Evolutionary conservation across 257 asterid species (phyloP).

Genomic region (Lantana camara): DNA sequence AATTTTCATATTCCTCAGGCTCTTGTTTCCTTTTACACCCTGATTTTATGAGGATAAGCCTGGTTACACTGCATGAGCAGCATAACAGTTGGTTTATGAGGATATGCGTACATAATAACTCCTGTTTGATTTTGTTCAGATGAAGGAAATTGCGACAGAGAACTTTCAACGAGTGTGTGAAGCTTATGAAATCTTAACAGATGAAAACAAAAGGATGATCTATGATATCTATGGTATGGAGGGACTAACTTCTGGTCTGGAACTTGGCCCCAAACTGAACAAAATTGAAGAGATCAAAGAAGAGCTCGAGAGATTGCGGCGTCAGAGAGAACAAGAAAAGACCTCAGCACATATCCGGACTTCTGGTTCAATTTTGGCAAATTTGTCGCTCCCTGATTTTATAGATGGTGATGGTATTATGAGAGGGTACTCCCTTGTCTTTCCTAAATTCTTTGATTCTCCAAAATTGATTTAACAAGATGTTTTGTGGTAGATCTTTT

Average conservation of each 20-base stretch:
- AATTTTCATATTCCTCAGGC: slow-evolving; percentile 16
- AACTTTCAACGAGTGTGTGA: slow-evolving; percentile 95
- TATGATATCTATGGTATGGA: slow-evolving; percentile 99
- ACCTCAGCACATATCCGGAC: slow-evolving; percentile 58
- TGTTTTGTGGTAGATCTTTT: slow-evolving; percentile 20
- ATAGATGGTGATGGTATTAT: slow-evolving; percentile 86
- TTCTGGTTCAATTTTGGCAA: slow-evolving; percentile 80
- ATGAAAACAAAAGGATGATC: slow-evolving; percentile 71
- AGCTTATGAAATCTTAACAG: slow-evolving; percentile 93
- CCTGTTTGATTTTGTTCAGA: slow-evolving; percentile 45
- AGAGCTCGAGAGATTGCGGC: slow-evolving; percentile 85
- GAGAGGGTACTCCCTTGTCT: slow-evolving; percentile 65
- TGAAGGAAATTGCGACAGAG: slow-evolving; percentile 96
- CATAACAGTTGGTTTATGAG: slow-evolving; percentile 20
- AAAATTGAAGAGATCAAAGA: slow-evolving; percentile 87
- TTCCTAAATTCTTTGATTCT: slow-evolving; percentile 21
- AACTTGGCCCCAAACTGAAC: slow-evolving; percentile 83
- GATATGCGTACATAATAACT: slow-evolving; percentile 1
- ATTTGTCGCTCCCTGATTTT: slow-evolving; percentile 76
- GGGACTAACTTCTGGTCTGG: slow-evolving; percentile 87
- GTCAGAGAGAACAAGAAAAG: slow-evolving; percentile 71
- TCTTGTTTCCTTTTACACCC: not conserved
- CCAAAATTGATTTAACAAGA: slow-evolving; percentile 10
- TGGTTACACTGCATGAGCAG: slow-evolving; percentile 11
- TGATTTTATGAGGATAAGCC: slow-evolving; percentile 16